Evolutionary conservation across 2,329 filamentous ascomycete species (phyloP).

Genomic region (Sporothrix humicola): DNA sequence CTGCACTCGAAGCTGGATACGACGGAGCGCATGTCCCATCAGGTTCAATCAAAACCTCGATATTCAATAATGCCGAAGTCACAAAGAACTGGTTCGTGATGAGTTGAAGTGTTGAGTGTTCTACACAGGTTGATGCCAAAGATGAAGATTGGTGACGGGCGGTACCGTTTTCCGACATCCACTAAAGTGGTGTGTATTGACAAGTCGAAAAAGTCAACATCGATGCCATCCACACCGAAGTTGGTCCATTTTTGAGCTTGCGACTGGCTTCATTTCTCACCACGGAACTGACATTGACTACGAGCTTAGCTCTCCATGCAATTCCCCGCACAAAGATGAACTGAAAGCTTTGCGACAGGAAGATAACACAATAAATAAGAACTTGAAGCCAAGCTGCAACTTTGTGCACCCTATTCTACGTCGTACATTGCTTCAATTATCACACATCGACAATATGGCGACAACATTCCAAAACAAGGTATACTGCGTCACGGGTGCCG

Average conservation of each 20-base stretch:
- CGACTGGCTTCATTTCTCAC: background rate
- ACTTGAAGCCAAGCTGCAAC: background rate
- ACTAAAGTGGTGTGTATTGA: too few relatives aligned
- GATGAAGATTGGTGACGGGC: too few relatives aligned
- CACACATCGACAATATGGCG: background rate
- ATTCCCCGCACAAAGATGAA: background rate
- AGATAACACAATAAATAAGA: too few relatives aligned
- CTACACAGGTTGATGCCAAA: too few relatives aligned
- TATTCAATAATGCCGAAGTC: too few relatives aligned
- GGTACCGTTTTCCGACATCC: too few relatives aligned
- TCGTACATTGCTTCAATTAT: background rate
- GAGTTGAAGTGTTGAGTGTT: too few relatives aligned
- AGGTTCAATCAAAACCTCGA: too few relatives aligned
- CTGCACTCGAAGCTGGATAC: too few relatives aligned
- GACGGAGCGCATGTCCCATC: too few relatives aligned
- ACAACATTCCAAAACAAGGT: constrained; percentile 4
- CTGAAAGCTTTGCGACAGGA: background rate
- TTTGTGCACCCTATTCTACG: background rate
- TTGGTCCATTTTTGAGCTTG: background rate
- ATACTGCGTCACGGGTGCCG: constrained; percentile 31
- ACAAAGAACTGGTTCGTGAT: too few relatives aligned
- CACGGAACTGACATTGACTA: background rate
- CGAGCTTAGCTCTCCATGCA: background rate
- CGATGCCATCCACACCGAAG: background rate
- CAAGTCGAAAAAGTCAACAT: too few relatives aligned